A percentile compares a stretch with the other conserved stretches of the same genome.
These are phyloP conservation scores for Wickerhamiella brachini DNA, from an alignment of 805 yeast genomes.

Conservation along the genomic window DNA sequence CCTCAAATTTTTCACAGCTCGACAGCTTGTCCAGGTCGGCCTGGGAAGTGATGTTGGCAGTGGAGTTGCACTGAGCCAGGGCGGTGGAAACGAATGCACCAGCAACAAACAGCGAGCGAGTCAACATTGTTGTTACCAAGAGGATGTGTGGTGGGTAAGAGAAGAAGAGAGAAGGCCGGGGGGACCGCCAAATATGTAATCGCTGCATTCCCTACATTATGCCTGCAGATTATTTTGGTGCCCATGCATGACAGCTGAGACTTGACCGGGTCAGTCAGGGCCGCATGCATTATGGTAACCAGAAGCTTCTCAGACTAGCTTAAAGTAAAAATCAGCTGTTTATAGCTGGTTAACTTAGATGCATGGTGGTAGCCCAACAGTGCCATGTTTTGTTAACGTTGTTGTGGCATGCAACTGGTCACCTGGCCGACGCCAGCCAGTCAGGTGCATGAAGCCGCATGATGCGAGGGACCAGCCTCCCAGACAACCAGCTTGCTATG, in stretches of 20 bases:
- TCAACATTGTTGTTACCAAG: slow-evolving; percentile 5
- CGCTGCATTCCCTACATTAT: neutral
- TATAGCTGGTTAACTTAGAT: neutral
- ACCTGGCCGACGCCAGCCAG: neutral
- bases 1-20: slow-evolving; percentile 66
- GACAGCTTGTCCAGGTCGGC: slow-evolving; percentile 60
- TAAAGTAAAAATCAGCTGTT: no score
- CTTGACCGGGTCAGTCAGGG: neutral
- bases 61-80: slow-evolving; percentile 9
- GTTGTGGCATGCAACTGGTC: neutral
- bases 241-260: neutral
- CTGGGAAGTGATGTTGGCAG: slow-evolving; percentile 70
- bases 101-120: slow-evolving; percentile 10
- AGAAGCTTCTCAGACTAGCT: neutral
- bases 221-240: neutral
- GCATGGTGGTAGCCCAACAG: neutral
- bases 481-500: neutral
- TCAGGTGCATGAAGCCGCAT: neutral
- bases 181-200: neutral
- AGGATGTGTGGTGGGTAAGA: neutral
- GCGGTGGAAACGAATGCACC: slow-evolving; percentile 6
- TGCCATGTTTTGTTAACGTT: neutral
- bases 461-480: neutral
- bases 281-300: neutral
- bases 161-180: neutral